Base-by-base conservation (phyloP, 1,139 yeast genomes). In the Debaryomycetaceae sp. region DNA sequence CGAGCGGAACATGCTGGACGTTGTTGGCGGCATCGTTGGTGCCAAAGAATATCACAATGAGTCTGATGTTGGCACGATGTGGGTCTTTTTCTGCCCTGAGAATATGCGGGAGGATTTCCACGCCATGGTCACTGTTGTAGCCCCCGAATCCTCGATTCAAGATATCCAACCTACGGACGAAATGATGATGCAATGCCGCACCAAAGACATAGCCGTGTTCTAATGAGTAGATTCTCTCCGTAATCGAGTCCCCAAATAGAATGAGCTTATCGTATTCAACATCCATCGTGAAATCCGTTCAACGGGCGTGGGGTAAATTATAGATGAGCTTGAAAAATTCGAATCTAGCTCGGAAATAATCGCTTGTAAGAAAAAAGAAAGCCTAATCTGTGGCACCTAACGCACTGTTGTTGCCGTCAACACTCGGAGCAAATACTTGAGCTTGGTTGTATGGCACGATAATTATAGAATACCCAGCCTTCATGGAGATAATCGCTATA, bases 201-300 rank as follows among this genome's bases (percentile, higher is more conserved):
- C 83, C 85, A 9, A 79, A 62, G 0, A 73, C 63, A 58, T 77
- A 82, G 6, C 73, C 74, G 2, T 52, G 54, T 3, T 42, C 47
- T 38, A 60, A 72, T 37, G 64, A 63, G 56, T 62, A 77, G 30
- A 80, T 63, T 49, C 60, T 76, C 55, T 84, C 81, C 1, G 88
- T 84, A 49, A 84, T 78, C 3, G 89, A 84, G 60, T 84, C 90
- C 1, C 91, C 90, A 59, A 84, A 82, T 47, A 84, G 63, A 5
- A 85, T 55, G 46, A 83, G 71, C 50, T 79, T 81, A 42, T 73
- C 65, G 56, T 60, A 70, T 1, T 52, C 46, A 49, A 72, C 11
- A 7, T 27, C 4, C 31, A 27, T 27, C 2, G 8, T 27, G 31
- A 27, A 27, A 4, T 17, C 20, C 20, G 20, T 17, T 17, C 20